These are phyloP conservation scores for Mollisia scopiformis DNA, from an alignment of 2,329 filamentous ascomycete genomes.

Conservation along the genomic window DNA sequence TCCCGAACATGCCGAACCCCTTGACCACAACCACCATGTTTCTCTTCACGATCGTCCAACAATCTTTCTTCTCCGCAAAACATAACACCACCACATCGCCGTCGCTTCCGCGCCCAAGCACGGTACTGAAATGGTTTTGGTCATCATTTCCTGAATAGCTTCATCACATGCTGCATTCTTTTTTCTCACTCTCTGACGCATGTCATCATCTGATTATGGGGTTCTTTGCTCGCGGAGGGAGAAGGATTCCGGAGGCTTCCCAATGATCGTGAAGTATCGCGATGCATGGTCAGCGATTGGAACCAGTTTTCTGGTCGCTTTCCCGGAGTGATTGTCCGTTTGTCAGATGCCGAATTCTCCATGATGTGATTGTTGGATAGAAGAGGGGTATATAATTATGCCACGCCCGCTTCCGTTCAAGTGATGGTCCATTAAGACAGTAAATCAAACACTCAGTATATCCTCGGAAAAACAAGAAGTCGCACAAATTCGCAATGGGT, in stretches of 20 bases:
- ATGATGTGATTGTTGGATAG: slow-evolving; percentile 11
- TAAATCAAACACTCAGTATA: not conserved
- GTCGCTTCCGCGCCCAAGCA: not conserved
- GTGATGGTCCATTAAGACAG: not conserved
- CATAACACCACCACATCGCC: slow-evolving; percentile 8
- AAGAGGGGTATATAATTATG: slow-evolving; percentile 7
- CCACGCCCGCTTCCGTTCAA: not conserved
- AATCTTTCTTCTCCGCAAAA: not conserved
- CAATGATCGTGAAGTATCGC: slow-evolving; percentile 7
- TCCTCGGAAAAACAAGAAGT: not conserved
- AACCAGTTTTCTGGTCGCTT: not conserved
- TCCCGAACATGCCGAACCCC: not conserved
- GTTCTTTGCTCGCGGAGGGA: not conserved
- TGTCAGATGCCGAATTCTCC: slow-evolving; percentile 12
- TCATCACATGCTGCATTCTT: slow-evolving; percentile 18
- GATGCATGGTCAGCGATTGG: slow-evolving; percentile 10
- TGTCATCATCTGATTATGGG: slow-evolving; percentile 12
- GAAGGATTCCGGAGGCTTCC: not conserved
- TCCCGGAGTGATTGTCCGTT: not conserved
- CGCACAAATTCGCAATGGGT: slow-evolving; percentile 3
- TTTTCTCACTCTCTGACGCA: slow-evolving; percentile 10
- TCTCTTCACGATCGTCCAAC: slow-evolving; percentile 1
- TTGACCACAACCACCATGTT: not conserved
- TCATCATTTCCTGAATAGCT: slow-evolving; percentile 14
- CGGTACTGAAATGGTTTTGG: not conserved